A percentile compares a stretch with the other conserved stretches of the same genome.
Evolutionary conservation across 805 yeast species (phyloP).

Genomic region (Teunomyces tritomae): DNA sequence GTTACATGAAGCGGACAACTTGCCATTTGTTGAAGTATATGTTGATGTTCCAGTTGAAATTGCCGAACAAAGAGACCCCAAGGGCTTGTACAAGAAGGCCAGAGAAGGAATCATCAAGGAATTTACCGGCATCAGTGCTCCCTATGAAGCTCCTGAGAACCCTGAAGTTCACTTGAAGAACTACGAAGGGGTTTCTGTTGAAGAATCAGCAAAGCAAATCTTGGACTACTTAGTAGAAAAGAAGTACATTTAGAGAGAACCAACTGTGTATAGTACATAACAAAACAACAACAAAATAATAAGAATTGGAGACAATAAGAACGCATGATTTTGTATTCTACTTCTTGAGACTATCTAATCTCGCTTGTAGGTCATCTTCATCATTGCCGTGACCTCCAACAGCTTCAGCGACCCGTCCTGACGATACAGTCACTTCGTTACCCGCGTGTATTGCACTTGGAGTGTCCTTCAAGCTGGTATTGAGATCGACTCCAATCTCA

Average conservation of each 20-base stretch:
- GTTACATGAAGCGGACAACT: conserved; percentile 67
- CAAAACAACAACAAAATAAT: too few relatives aligned
- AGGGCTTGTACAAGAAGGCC: conserved; percentile 95
- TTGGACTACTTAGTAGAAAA: conserved; percentile 61
- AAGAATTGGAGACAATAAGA: neutral
- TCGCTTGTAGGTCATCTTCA: conserved; percentile 86
- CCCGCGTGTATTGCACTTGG: conserved; percentile 34
- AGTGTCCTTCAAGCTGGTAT: conserved; percentile 45
- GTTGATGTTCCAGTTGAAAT: conserved; percentile 92
- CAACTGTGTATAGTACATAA: too few relatives aligned
- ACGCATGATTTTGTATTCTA: conserved; percentile 8
- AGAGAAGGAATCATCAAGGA: conserved; percentile 92
- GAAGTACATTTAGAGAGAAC: conserved; percentile 29
- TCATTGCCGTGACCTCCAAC: conserved; percentile 34
- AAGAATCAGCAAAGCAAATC: conserved; percentile 75
- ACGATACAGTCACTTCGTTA: conserved; percentile 36
- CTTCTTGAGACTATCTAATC: conserved; percentile 77
- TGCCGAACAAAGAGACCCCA: conserved; percentile 96
- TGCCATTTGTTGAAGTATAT: conserved; percentile 87
- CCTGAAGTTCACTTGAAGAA: conserved; percentile 85
- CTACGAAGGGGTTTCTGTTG: conserved; percentile 61
- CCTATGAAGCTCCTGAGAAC: conserved; percentile 85
- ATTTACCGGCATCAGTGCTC: conserved; percentile 94
- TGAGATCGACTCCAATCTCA: conserved; percentile 90
- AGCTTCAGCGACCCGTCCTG: conserved; percentile 50